Evolutionary conservation across 2,329 filamentous ascomycete species (phyloP).

Genomic region (Diaporthe longicolla): DNA sequence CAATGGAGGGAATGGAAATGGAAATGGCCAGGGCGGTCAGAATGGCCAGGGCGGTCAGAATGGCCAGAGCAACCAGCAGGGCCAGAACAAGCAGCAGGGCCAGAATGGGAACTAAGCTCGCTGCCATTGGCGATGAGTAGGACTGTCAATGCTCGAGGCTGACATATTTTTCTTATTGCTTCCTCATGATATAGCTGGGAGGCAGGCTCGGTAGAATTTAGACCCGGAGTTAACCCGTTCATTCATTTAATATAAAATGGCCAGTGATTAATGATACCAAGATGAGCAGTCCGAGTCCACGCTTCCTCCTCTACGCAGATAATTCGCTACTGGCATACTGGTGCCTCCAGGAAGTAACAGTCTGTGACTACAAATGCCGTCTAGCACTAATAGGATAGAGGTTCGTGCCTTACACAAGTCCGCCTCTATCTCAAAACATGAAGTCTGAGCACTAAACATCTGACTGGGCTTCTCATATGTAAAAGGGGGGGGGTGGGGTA

Average conservation of each 20-base stretch:
- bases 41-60: not conserved
- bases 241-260: not conserved
- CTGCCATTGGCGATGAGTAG: not conserved
- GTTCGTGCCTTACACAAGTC: no score
- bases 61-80: not conserved
- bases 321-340: not conserved
- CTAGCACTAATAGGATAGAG: no score
- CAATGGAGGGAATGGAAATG: constrained; percentile 6
- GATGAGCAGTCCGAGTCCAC: not conserved
- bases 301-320: no score
- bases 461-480: no score
- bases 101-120: constrained; percentile 8
- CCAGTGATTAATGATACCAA: constrained; percentile 21
- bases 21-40: not conserved
- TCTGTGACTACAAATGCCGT: no score
- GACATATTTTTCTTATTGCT: not conserved
- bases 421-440: no score
- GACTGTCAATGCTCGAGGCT: not conserved
- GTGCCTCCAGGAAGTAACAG: no score
- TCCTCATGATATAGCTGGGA: not conserved
- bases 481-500: no score
- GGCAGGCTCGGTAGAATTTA: not conserved
- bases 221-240: constrained; percentile 3
- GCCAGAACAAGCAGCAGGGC: not conserved
- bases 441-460: no score